These are phyloP conservation scores for Amanita phalloides DNA, from an alignment of 768 basidiomycete species.

Conservation along the genomic window DNA sequence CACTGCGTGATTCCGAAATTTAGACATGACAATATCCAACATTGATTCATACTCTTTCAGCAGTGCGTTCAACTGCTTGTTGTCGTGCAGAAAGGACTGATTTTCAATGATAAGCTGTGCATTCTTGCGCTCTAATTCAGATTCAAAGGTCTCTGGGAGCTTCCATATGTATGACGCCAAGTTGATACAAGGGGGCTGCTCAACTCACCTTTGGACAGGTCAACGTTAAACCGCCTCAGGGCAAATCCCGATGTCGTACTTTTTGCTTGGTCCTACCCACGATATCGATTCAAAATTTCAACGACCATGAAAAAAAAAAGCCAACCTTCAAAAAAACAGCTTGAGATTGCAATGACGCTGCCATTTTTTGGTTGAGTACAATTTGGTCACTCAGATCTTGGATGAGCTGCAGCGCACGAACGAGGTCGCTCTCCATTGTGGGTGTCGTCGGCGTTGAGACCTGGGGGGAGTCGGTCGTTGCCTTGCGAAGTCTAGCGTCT, in stretches of 20 bases:
- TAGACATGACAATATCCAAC: constrained; percentile 93
- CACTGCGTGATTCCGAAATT: constrained; percentile 88
- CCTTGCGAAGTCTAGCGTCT: neutral
- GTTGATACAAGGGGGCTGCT: neutral
- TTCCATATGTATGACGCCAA: constrained; percentile 22
- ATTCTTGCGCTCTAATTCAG: constrained; percentile 84
- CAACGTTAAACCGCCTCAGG: constrained; percentile 76
- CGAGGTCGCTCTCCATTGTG: constrained; percentile 55
- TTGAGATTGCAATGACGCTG: constrained; percentile 56
- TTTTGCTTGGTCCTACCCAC: constrained; percentile 57
- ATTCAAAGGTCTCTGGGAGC: constrained; percentile 77
- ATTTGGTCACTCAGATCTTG: constrained; percentile 80
- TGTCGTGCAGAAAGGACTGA: constrained; percentile 85
- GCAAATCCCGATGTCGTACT: constrained; percentile 66
- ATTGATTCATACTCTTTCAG: constrained; percentile 93
- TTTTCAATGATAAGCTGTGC: constrained; percentile 91
- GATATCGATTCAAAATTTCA: constrained; percentile 7
- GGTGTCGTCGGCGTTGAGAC: constrained; percentile 1
- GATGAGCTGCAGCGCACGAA: constrained; percentile 70
- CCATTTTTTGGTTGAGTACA: constrained; percentile 68
- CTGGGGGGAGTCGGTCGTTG: constrained; percentile 7
- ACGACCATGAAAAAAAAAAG: neutral
- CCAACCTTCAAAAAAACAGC: constrained; percentile 65
- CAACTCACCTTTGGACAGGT: constrained; percentile 68
- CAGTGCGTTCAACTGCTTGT: constrained; percentile 82